Conservation (phyloP, 208 protist species). For the Crithidia thermophila region DNA sequence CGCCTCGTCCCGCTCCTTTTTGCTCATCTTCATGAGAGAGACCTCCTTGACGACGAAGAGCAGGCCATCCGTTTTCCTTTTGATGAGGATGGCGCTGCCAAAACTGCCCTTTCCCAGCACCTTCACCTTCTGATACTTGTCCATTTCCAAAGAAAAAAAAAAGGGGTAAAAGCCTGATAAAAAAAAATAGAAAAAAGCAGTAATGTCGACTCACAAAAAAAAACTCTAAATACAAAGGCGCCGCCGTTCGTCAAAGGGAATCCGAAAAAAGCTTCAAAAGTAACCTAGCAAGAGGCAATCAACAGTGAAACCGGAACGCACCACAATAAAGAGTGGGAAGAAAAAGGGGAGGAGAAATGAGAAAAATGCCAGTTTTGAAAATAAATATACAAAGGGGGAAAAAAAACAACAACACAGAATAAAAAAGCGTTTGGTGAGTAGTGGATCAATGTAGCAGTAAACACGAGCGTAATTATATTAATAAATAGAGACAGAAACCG, state of each 20-base stretch:
- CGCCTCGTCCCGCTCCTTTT: constrained; percentile 90
- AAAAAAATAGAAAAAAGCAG: not conserved
- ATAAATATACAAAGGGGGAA: not conserved
- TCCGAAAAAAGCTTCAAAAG: constrained; percentile 5
- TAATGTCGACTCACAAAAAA: not conserved
- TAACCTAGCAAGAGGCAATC: constrained; percentile 20
- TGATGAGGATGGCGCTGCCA: constrained; percentile 92
- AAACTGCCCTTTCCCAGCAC: constrained; percentile 94
- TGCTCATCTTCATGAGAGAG: constrained; percentile 77
- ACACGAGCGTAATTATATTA: no score
- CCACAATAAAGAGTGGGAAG: not conserved
- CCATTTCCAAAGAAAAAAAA: constrained; percentile 60
- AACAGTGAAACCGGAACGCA: not conserved
- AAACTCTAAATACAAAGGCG: no score
- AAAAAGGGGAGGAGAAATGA: no score
- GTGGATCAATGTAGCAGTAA: no score
- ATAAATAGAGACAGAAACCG: no score
- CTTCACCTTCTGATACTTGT: constrained; percentile 90
- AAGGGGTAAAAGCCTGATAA: not conserved
- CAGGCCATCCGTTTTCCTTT: constrained; percentile 78
- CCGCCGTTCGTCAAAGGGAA: constrained; percentile 2
- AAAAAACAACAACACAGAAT: no score
- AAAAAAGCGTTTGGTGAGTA: no score
- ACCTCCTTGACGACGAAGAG: constrained; percentile 94
- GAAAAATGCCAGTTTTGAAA: not conserved